A percentile compares a stretch with the other conserved stretches of the same genome.
phyloP scores from a whole-genome alignment of 106 monocot genomes.

The Apostasia shenzhenica region DNA sequence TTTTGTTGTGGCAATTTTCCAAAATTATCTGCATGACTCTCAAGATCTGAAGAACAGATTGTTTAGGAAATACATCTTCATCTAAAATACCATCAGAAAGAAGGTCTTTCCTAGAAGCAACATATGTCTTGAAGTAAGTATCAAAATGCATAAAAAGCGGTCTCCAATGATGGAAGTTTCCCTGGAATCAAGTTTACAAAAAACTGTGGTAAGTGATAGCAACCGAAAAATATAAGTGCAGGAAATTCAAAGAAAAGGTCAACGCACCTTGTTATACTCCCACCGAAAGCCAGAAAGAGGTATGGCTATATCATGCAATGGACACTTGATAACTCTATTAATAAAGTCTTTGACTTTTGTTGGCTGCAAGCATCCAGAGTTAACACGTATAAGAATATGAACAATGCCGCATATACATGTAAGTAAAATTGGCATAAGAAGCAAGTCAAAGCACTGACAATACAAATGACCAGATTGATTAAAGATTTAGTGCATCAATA shows the following conservation, averaged over 20 bases:
- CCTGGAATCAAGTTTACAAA: conserved; percentile 40
- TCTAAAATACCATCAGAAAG: conserved; percentile 68
- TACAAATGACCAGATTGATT: too few relatives aligned
- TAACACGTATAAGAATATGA: conserved; percentile 14
- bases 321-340: conserved; percentile 91
- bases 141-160: conserved; percentile 98
- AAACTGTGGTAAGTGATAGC: background rate
- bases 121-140: conserved; percentile 86
- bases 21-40: conserved; percentile 98
- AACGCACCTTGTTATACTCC: conserved; percentile 86
- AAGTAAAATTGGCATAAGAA: too few relatives aligned
- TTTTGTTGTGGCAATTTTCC: conserved; percentile 92
- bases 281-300: conserved; percentile 97
- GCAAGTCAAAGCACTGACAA: too few relatives aligned
- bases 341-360: conserved; percentile 89
- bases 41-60: conserved; percentile 74
- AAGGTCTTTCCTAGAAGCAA: conserved; percentile 79
- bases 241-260: background rate
- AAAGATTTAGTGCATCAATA: too few relatives aligned
- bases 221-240: background rate
- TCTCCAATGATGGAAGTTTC: conserved; percentile 98
- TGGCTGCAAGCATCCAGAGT: conserved; percentile 49
- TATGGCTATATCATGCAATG: conserved; percentile 89
- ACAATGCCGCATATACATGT: background rate
- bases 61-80: conserved; percentile 79